These are phyloP conservation scores for Lentithecium fluviatile DNA, from an alignment of 495 filamentous ascomycete genomes.

Conservation along the genomic window DNA sequence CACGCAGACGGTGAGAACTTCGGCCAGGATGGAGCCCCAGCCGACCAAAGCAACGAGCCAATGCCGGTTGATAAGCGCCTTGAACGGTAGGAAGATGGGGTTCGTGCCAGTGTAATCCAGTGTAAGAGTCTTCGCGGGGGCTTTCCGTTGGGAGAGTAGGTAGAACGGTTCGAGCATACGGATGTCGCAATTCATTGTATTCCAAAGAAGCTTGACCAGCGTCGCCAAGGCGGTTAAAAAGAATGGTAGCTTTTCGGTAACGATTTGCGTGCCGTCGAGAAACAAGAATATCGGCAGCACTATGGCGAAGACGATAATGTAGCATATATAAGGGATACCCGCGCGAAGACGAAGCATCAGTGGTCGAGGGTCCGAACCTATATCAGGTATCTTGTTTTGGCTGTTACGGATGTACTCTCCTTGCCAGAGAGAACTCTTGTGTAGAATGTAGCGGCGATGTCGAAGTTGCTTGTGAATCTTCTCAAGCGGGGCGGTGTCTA, in stretches of 20 bases:
- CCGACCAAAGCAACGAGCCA: constrained; percentile 62
- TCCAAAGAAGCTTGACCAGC: constrained; percentile 65
- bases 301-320: constrained; percentile 50
- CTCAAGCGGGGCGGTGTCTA: constrained; percentile 63
- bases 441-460: constrained; percentile 63
- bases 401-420: constrained; percentile 48
- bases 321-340: constrained; percentile 59
- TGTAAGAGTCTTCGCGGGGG: constrained; percentile 60
- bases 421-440: constrained; percentile 65
- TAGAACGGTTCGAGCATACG: constrained; percentile 76
- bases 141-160: constrained; percentile 62
- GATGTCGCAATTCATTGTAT: constrained; percentile 66
- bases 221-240: constrained; percentile 62
- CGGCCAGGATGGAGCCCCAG: constrained; percentile 61
- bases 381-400: constrained; percentile 44
- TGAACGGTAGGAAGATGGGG: constrained; percentile 62
- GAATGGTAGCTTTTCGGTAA: constrained; percentile 64
- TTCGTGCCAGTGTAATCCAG: constrained; percentile 72
- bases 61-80: constrained; percentile 61
- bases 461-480: constrained; percentile 65
- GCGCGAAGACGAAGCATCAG: constrained; percentile 63
- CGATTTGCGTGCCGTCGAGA: constrained; percentile 48
- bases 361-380: constrained; percentile 47
- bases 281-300: constrained; percentile 61
- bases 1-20: constrained; percentile 66